phyloP scores from a whole-genome alignment of 2,329 filamentous ascomycete genomes.

The Ceratocystis lukuohia region DNA sequence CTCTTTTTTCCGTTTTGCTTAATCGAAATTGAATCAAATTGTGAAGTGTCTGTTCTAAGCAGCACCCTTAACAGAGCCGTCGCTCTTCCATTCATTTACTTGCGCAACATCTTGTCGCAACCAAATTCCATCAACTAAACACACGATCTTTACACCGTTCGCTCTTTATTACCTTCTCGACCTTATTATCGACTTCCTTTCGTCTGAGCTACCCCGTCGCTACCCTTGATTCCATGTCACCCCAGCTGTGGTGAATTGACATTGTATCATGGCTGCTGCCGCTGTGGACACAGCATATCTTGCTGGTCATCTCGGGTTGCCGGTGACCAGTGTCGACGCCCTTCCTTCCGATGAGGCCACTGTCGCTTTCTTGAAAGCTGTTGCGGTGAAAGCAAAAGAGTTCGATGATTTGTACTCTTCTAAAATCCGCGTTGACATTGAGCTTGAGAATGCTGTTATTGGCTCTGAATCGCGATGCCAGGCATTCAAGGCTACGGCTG shows the following conservation, averaged over 20 bases:
- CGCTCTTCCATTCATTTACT: neutral
- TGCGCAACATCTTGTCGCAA: constrained; percentile 1
- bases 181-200: neutral
- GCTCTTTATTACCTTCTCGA: neutral
- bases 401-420: constrained; percentile 71
- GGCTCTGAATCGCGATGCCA: constrained; percentile 72
- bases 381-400: constrained; percentile 68
- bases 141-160: neutral
- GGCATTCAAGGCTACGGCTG: constrained; percentile 64
- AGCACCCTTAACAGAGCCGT: neutral
- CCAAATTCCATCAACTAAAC: neutral
- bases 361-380: constrained; percentile 55
- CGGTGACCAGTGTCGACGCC: constrained; percentile 48
- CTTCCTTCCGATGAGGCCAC: constrained; percentile 61
- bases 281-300: constrained; percentile 58
- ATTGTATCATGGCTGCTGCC: constrained; percentile 31
- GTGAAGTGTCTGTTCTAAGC: neutral
- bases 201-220: neutral
- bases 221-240: constrained; percentile 9
- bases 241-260: constrained; percentile 1
- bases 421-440: constrained; percentile 79
- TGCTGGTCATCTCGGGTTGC: constrained; percentile 56
- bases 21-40: neutral
- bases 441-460: constrained; percentile 80
- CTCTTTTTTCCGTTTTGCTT: constrained; percentile 7